Evolutionary conservation across 2,329 filamentous ascomycete genomes (phyloP).

Genomic region (Pseudogymnoascus sp.): DNA sequence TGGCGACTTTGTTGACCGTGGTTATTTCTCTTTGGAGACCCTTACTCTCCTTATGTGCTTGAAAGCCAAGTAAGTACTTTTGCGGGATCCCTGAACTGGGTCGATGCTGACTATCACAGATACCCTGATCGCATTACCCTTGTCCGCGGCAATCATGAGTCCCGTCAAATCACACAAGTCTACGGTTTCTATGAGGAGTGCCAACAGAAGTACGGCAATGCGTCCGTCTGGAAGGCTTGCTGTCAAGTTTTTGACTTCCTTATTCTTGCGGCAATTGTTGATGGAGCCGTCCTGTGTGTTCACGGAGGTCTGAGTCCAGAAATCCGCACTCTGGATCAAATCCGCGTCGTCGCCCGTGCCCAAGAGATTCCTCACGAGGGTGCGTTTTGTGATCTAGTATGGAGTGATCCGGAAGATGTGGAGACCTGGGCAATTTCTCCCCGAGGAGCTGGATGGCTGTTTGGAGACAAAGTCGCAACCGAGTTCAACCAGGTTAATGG

Average conservation of each 20-base stretch:
- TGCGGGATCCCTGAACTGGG: neutral
- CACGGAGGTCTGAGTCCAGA: constrained; percentile 65
- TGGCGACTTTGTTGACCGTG: constrained; percentile 66
- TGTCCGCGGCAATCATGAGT: constrained; percentile 68
- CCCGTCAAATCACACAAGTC: constrained; percentile 68
- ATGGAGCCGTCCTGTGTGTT: constrained; percentile 65
- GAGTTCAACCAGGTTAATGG: constrained; percentile 74
- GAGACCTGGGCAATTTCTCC: constrained; percentile 64
- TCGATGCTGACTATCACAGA: constrained; percentile 30
- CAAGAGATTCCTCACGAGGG: constrained; percentile 72
- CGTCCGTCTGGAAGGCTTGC: constrained; percentile 71
- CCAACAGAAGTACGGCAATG: constrained; percentile 68
- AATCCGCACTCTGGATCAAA: constrained; percentile 67
- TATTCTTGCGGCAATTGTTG: constrained; percentile 63
- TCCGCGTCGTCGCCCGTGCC: constrained; percentile 63
- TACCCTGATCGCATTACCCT: constrained; percentile 66
- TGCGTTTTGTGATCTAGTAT: constrained; percentile 68
- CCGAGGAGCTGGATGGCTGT: constrained; percentile 50
- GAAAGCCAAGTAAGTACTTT: constrained; percentile 53
- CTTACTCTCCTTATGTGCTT: constrained; percentile 65
- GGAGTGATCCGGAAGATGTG: constrained; percentile 66
- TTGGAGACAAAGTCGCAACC: constrained; percentile 58
- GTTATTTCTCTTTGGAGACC: constrained; percentile 66
- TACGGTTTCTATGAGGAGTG: constrained; percentile 76
- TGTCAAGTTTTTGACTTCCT: constrained; percentile 74